Evolutionary conservation across 2,329 filamentous ascomycete genomes (phyloP), one percentile per base, ranked within the genome.

Genomic region (Scytalidium lignicola): DNA sequence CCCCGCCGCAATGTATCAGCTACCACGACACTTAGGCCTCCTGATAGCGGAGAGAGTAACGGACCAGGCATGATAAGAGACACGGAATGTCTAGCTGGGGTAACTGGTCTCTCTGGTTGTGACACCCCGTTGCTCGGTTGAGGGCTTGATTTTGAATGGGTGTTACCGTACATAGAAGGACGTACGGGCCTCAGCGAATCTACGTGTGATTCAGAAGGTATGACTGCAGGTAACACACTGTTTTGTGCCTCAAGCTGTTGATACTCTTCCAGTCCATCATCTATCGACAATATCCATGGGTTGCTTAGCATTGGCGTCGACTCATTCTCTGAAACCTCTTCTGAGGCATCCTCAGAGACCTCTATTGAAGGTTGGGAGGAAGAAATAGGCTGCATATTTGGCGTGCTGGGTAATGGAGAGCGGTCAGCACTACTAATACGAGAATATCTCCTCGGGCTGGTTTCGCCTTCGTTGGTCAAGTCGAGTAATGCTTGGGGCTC

Each of bases 1-100:
- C 79, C 77, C 15, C 79, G 75, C n/a, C 81, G 74, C 21, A 85
- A 69, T 19, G 80, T 76, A 54, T 86, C 82, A 8, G 82, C 82
- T 5, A 86, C 80, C 43, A 86, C 77, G 1, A 78, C 82, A 60
- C 74, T 80, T 15, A 87, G 70, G 1, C 76, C 77, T 1, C 74
- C 76, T 2, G 77, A 82, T 1, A 86, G 69, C 0, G 83, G 80
- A 23, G 77, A 76, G 1, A 82, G 73, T 3, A 86, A 66, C 5
- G 80, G 76, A 0, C 79, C 79, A 3, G 76, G 77, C 3, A 79
- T 71, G 32, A 86, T 76, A 19, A 67, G 59, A 2, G 72, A 71
- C 17, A 79, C 70, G 1, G 75, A 76, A 54, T 73, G 70, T 43
- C 74, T 71, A 19, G 64, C 67, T 8, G 67, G 66, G 13, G 67